Base-by-base conservation (phyloP, 495 filamentous ascomycete species). In the Pyronema domesticum region DNA sequence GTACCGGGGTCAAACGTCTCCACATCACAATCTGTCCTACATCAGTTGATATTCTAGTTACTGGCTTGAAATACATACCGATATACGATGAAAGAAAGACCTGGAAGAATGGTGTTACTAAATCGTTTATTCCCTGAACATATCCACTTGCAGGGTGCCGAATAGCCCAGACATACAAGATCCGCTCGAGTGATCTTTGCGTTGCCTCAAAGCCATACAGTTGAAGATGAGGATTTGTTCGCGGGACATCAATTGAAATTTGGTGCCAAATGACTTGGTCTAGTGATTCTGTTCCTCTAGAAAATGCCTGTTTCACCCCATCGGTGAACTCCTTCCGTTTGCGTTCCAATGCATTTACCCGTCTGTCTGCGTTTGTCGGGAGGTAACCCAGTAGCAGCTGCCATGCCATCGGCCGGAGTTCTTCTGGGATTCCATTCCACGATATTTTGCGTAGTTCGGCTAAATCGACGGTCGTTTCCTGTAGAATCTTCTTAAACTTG, bases 191-290 rank as follows among this genome's bases (percentile, higher is more conserved):
- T 7, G 86, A 94, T 39, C 87, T 78, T 60, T 98, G 91, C 0
- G 91, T 96, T 14, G 89, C 88, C 68, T 96, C 93, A 66, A 94
- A 98, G 54, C 85, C 76, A 66, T 98, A 98, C 0, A 98, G 74
- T 57, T 87, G 81, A 45, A 98, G 80, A 70, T 96, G 93, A 19
- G 91, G 91, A 65, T 93, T 95, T 8, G 91, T 98, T 43, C 91
- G 83, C 7, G 91, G 91, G 17, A 98, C 93, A 66, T 98, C 91
- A 63, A 98, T 98, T 60, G 86, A 94, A 67, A 98, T 95, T 61
- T 98, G 91, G 67, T 98, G 91, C 91, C 91, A 98, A 50, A 98
- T 80, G 18, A 84, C 81, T 69, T 98, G 89, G 61, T 96, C 91
- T 18, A 98, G 72, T 7, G 91, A 91, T 36, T 61, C 58, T 33